Conservation (phyloP, 495 filamentous ascomycete species). For the Penicillium coprophilum region DNA sequence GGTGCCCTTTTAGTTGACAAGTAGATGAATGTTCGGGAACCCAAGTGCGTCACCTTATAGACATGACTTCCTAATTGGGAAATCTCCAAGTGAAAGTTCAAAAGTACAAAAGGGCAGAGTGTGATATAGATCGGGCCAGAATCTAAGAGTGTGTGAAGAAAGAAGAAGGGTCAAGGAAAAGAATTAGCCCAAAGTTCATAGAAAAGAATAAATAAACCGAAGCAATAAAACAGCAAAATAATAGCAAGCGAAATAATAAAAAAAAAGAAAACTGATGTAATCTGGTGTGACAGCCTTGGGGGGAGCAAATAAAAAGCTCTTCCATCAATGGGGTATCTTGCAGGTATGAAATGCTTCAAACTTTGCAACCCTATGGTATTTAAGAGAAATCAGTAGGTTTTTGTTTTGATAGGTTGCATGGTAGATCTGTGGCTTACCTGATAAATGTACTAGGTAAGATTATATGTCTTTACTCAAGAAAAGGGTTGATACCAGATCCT, state of each 20-base stretch:
- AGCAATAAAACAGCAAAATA: slow-evolving; percentile 5
- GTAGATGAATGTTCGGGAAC: slow-evolving; percentile 9
- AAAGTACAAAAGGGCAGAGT: slow-evolving; percentile 15
- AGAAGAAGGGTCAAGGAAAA: neutral
- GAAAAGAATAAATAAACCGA: slow-evolving; percentile 10
- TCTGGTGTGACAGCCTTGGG: slow-evolving; percentile 9
- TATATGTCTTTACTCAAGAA: neutral
- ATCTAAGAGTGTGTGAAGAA: neutral
- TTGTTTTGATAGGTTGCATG: slow-evolving; percentile 5
- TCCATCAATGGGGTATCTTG: slow-evolving; percentile 7
- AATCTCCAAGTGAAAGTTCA: slow-evolving; percentile 3
- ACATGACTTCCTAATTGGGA: slow-evolving; percentile 19
- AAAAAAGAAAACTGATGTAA: slow-evolving; percentile 17
- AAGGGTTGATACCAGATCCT: too few species aligned
- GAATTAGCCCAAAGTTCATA: neutral
- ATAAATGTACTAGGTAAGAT: neutral
- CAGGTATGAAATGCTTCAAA: neutral
- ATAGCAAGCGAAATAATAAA: slow-evolving; percentile 4
- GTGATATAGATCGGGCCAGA: slow-evolving; percentile 15
- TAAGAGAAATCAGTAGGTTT: neutral
- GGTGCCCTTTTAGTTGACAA: neutral
- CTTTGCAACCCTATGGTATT: neutral
- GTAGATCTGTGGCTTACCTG: neutral
- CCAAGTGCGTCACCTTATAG: slow-evolving; percentile 23
- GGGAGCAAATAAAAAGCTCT: slow-evolving; percentile 9